Evolutionary conservation across 176 grass and related monocot species (phyloP), one percentile per base, ranked within the genome.

Genomic region (Carex pumila): DNA sequence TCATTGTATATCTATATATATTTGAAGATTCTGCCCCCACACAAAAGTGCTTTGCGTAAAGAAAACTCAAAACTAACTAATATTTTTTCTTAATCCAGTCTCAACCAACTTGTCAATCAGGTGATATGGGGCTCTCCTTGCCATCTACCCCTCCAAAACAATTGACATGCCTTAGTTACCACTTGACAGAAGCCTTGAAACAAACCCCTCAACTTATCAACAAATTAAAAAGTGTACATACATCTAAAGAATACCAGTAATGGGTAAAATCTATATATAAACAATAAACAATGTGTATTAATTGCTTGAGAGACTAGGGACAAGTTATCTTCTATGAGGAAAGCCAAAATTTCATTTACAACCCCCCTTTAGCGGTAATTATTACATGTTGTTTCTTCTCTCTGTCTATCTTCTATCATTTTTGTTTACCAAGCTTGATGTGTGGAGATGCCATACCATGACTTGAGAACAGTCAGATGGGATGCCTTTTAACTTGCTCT

Each of bases 361-460:
- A 85, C 82, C 62, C 50, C 64, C n/a, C 55, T 70, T 68, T 72
- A 52, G 82, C 19, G 32, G 55, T 43, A 85, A 45, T 76, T 71
- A 54, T 67, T 59, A 45, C 54, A 62, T 52, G 22, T 19, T 2
- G 18, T 85, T 84, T 13, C 25, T 22, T 58, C 67, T 66, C 55
- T 76, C 55, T 45, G 31, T 85, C 68, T 61, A 73, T 71, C 68
- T 85, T 76, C 71, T 73, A 49, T 85, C 57, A 2, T 60, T 72
- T 45, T 74, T 85, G 70, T 85, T 52, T 52, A 60, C 53, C 7
- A 53, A 41, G 22, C 81, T 84, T 77, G 80, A 56, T 88, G 74
- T 41, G 70, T 79, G 45, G 56, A 88, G 83, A 60, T 88, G 83
- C 87, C 87, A 89, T 52, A 89, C 50, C 87, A 89, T 82, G 29